Base-by-base conservation (phyloP, 495 filamentous ascomycete species). In the Aspergillus cristatus region DNA sequence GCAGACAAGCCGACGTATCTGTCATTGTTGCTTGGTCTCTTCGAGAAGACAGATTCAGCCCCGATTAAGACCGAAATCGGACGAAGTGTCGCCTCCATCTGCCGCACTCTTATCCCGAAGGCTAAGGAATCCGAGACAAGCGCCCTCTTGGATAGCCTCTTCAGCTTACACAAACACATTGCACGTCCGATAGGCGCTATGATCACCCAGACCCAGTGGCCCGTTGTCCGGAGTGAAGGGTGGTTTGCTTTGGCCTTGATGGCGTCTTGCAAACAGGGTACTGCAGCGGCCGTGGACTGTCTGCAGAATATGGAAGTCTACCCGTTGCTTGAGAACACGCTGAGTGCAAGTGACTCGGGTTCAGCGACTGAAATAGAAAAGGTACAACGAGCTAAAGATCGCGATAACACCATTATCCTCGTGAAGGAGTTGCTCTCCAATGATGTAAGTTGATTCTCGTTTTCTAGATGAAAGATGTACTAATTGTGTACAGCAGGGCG, bases 241-340 rank as follows among this genome's bases (percentile, higher is more conserved):
- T 76, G 82, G 63, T 86, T 89, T 51, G 76, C 79, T 3, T 62
- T 89, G 12, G 84, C 83, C 2, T 60, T 89, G 18, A 82, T 90
- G 72, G 72, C 75, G 7, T 65, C 60, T 15, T 61, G 46, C 24
- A 44, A 51, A 10, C 57, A 68, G 8, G 80, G 81, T 3, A 68
- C 70, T 15, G 38, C 48, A 16, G 57, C 67, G n/a, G 74, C 78
- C 14, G 44, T 66, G 4, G 57, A 65, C 26, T 59, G 68, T 14
- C 44, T 84, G 18, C 52, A 68, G n/a, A 58, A 67, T 6, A 55
- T 65, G 14, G 67, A 68, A 3, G 61, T 72, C 0, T 62, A 63
- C 32, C 34, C 52, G 15, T 44, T 64, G 11, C 51, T 84, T n/a
- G 65, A 74, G 22, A 55, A 71, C 36, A 58, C 65, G 13, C 42